Conservation (phyloP, 2,329 filamentous ascomycete genomes). For the Malbranchea cinnamomea region DNA sequence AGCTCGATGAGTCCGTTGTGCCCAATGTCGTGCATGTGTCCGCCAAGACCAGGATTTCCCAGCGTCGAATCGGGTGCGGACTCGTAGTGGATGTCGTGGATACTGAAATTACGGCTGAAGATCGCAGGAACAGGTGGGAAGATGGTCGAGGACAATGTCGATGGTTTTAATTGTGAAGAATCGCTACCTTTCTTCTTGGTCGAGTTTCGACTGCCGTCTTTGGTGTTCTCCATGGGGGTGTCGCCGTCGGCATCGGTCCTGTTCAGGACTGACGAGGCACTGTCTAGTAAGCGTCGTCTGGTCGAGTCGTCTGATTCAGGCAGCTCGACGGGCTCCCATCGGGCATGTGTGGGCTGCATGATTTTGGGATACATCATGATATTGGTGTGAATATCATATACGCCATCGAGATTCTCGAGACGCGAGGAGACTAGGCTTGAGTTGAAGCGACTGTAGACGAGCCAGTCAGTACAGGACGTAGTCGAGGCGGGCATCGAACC, state of each 20-base stretch:
- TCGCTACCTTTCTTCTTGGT: slow-evolving; percentile 2
- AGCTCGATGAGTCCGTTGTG: slow-evolving; percentile 28
- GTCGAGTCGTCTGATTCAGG: slow-evolving; percentile 18
- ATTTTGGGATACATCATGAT: slow-evolving; percentile 70
- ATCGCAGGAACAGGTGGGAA: slow-evolving; percentile 42
- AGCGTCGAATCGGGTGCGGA: slow-evolving; percentile 43
- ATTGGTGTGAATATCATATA: slow-evolving; percentile 94
- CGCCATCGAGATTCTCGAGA: slow-evolving; percentile 53
- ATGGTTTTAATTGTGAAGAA: background rate
- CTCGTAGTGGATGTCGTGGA: slow-evolving; percentile 46
- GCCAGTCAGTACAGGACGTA: slow-evolving; percentile 7
- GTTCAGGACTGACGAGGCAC: slow-evolving; percentile 16
- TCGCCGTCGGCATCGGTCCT: slow-evolving; percentile 17
- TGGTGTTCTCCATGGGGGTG: slow-evolving; percentile 7
- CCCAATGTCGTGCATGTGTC: slow-evolving; percentile 32
- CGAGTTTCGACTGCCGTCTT: slow-evolving; percentile 8
- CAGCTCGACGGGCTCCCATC: slow-evolving; percentile 57
- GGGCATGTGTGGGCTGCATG: slow-evolving; percentile 79
- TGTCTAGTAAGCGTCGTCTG: slow-evolving; percentile 16
- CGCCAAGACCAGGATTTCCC: slow-evolving; percentile 39
- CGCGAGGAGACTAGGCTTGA: slow-evolving; percentile 54
- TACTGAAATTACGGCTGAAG: slow-evolving; percentile 46
- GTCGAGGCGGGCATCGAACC: background rate
- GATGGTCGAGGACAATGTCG: slow-evolving; percentile 18
- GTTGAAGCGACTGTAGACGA: slow-evolving; percentile 59